These are phyloP conservation scores for Sugiyamaella valdiviana DNA, from an alignment of 805 yeast species.

Conservation along the genomic window DNA sequence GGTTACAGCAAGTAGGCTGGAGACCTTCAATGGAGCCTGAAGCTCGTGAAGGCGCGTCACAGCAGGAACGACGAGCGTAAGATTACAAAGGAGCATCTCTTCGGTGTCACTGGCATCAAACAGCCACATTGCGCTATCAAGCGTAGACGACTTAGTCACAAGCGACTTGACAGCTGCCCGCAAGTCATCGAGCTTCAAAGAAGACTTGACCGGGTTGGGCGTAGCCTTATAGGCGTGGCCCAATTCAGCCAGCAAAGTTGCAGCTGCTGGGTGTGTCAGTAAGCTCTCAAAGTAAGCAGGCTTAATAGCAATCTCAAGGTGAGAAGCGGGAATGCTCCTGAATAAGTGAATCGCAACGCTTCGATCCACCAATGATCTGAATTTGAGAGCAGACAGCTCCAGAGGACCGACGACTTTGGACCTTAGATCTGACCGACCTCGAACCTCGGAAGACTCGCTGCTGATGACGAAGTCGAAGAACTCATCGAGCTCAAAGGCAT, in stretches of 20 bases:
- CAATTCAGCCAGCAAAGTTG: neutral
- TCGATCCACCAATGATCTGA: slow-evolving; percentile 1
- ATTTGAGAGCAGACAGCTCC: slow-evolving; percentile 13
- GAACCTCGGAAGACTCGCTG: neutral
- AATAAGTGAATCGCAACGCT: neutral
- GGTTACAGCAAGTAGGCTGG: neutral
- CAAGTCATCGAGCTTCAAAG: neutral
- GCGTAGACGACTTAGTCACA: neutral
- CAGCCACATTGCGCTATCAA: neutral
- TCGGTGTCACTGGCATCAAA: neutral
- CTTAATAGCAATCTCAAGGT: neutral
- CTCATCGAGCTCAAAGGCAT: slow-evolving; percentile 1
- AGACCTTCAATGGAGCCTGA: neutral
- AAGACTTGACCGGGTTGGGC: neutral
- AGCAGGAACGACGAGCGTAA: neutral
- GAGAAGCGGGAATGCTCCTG: neutral
- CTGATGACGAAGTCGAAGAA: slow-evolving; percentile 13
- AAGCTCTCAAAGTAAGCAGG: neutral
- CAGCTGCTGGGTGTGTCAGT: neutral
- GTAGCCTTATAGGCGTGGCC: neutral
- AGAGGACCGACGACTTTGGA: slow-evolving; percentile 1
- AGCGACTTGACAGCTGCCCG: neutral
- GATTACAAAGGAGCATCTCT: neutral
- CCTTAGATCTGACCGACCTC: slow-evolving; percentile 5
- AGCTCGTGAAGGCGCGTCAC: neutral